These are phyloP conservation scores for Leccinum disarticulatum DNA, from an alignment of 768 basidiomycete genomes.

Conservation along the genomic window DNA sequence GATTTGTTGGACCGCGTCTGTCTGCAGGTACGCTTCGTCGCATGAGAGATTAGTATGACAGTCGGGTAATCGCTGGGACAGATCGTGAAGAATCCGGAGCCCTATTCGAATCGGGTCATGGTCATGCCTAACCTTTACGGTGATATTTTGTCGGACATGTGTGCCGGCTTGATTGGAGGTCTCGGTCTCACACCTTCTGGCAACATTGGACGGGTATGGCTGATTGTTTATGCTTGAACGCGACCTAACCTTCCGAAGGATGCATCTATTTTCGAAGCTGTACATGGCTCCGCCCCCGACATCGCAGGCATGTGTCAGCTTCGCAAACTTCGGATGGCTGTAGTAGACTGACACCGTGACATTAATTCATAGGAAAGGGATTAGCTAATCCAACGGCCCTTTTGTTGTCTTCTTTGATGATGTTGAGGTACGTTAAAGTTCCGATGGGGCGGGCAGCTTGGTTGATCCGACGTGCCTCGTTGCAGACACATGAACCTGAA, in stretches of 20 bases:
- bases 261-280: conserved; percentile 99
- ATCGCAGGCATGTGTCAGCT: conserved; percentile 70
- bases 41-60: not conserved
- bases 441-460: conserved; percentile 5
- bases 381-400: conserved; percentile 99
- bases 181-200: conserved; percentile 96
- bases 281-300: conserved; percentile 99
- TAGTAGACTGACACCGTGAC: conserved; percentile 1
- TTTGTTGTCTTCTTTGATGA: conserved; percentile 93
- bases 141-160: conserved; percentile 97
- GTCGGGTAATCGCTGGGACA: conserved; percentile 29
- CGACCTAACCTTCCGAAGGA: conserved; percentile 52
- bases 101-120: conserved; percentile 97
- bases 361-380: conserved; percentile 62
- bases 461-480: conserved; percentile 27
- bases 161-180: conserved; percentile 97
- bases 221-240: conserved; percentile 5
- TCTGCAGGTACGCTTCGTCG: conserved; percentile 60
- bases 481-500: conserved; percentile 88
- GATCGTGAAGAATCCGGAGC: conserved; percentile 91
- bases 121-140: conserved; percentile 99
- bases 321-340: not conserved
- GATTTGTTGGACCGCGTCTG: conserved; percentile 97
- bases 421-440: conserved; percentile 71
- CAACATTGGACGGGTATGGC: conserved; percentile 86